A percentile compares a stretch with the other conserved stretches of the same genome.
Evolutionary conservation across 495 filamentous ascomycete genomes (phyloP).

Genomic region (Daldinia loculata): DNA sequence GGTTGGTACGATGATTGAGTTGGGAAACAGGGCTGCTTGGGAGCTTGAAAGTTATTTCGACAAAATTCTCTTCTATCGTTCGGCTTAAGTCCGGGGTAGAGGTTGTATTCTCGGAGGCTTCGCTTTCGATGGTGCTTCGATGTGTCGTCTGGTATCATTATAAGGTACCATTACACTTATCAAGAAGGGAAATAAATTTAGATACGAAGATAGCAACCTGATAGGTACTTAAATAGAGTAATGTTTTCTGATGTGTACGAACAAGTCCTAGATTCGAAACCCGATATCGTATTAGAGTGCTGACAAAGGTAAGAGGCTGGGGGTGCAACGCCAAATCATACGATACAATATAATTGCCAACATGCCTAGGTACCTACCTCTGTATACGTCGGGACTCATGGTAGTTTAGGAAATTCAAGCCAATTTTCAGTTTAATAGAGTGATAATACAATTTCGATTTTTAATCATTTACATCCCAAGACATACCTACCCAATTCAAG

Average conservation of each 20-base stretch:
- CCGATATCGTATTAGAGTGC: neutral
- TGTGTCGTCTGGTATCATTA: neutral
- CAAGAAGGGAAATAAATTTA: neutral
- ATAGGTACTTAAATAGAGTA: neutral
- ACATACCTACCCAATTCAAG: neutral
- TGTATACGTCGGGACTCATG: neutral
- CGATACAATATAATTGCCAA: neutral
- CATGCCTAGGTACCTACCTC: neutral
- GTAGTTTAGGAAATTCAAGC: neutral
- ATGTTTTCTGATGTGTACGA: neutral
- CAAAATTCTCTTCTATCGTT: neutral
- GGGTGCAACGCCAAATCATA: neutral
- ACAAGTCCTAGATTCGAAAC: neutral
- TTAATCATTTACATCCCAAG: neutral
- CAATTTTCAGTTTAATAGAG: neutral
- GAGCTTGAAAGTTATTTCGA: constrained; percentile 50
- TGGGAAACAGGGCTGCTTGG: constrained; percentile 24
- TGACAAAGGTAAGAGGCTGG: neutral
- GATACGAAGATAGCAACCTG: neutral
- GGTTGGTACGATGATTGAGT: constrained; percentile 47
- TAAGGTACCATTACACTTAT: neutral
- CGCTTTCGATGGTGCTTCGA: neutral
- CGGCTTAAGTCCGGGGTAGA: neutral
- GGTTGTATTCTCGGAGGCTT: neutral
- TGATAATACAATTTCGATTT: neutral